Percentiles rank a stretch among this genome's conserved stretches.
phyloP scores from a whole-genome alignment of 768 basidiomycete species.

The Piloderma croceum region DNA sequence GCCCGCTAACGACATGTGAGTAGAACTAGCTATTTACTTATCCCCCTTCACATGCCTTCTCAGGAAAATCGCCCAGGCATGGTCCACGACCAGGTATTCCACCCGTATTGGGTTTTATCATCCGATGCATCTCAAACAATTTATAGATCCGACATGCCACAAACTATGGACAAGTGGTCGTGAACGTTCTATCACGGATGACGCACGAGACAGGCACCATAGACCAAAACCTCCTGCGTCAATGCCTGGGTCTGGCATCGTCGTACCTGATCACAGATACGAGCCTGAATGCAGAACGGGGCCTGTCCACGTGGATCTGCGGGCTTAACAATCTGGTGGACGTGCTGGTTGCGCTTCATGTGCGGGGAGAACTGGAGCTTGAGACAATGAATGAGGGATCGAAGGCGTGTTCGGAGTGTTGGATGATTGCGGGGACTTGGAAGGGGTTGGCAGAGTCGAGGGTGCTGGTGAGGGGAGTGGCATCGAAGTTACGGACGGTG shows the following conservation, averaged over 20 bases:
- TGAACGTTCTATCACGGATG: conserved; percentile 48
- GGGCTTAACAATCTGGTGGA: conserved; percentile 71
- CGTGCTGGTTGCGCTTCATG: conserved; percentile 65
- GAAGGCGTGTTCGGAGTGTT: conserved; percentile 73
- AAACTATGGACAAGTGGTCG: conserved; percentile 56
- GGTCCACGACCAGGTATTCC: too few relatives aligned
- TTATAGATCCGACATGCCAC: conserved; percentile 38
- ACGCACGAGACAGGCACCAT: conserved; percentile 39
- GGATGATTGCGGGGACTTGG: conserved; percentile 69
- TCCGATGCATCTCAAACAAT: conserved; percentile 8
- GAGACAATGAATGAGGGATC: conserved; percentile 71
- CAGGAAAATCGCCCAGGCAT: not conserved
- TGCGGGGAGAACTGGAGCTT: conserved; percentile 61
- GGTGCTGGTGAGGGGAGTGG: conserved; percentile 56
- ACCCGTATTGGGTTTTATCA: too few relatives aligned
- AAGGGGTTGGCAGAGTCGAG: conserved; percentile 58
- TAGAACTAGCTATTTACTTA: conserved; percentile 8
- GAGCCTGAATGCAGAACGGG: conserved; percentile 53
- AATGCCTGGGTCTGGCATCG: conserved; percentile 63
- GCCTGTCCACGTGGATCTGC: conserved; percentile 55
- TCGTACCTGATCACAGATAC: conserved; percentile 77
- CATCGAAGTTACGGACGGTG: conserved; percentile 58
- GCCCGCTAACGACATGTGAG: too few relatives aligned
- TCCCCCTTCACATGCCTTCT: conserved; percentile 15
- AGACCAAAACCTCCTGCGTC: conserved; percentile 58